Conservation (phyloP, 805 yeast genomes). For the Candida ovalis region DNA sequence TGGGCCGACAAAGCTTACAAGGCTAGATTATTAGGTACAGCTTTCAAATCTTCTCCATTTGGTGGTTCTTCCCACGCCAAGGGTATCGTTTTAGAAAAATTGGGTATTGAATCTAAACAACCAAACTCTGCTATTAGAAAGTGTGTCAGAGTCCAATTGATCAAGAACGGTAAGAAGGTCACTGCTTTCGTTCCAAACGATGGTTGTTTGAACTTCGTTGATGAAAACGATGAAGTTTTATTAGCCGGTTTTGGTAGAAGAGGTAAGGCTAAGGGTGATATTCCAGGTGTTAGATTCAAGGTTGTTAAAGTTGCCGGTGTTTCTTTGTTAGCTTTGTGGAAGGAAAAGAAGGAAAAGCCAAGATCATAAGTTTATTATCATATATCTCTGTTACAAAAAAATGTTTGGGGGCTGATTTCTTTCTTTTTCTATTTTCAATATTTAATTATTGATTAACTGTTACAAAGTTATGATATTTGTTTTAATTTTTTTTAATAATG, state of each 20-base stretch:
- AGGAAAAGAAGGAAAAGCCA: constrained; percentile 99
- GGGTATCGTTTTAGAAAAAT: constrained; percentile 99
- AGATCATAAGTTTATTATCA: constrained; percentile 66
- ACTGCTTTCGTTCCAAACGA: constrained; percentile 99
- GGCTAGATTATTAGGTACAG: constrained; percentile 98
- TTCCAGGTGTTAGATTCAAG: constrained; percentile 99
- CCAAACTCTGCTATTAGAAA: constrained; percentile 99
- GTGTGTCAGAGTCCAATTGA: constrained; percentile 99
- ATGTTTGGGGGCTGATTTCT: background rate
- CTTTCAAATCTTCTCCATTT: constrained; percentile 99
- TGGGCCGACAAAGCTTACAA: constrained; percentile 99
- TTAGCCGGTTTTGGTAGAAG: constrained; percentile 99
- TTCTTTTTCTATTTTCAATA: background rate
- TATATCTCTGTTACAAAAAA: background rate
- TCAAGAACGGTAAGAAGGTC: constrained; percentile 99
- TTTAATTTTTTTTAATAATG: constrained; percentile 3
- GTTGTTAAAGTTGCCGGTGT: constrained; percentile 99
- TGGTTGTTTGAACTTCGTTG: constrained; percentile 99
- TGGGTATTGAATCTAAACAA: constrained; percentile 99
- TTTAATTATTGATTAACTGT: background rate
- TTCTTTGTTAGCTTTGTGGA: constrained; percentile 98
- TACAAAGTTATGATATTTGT: constrained; percentile 2
- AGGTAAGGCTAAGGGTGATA: constrained; percentile 99
- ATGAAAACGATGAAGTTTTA: constrained; percentile 99
- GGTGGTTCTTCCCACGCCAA: constrained; percentile 99